Evolutionary conservation across 1,284 basidiomycete genomes (phyloP).

Genomic region (Polyporus tsugae): DNA sequence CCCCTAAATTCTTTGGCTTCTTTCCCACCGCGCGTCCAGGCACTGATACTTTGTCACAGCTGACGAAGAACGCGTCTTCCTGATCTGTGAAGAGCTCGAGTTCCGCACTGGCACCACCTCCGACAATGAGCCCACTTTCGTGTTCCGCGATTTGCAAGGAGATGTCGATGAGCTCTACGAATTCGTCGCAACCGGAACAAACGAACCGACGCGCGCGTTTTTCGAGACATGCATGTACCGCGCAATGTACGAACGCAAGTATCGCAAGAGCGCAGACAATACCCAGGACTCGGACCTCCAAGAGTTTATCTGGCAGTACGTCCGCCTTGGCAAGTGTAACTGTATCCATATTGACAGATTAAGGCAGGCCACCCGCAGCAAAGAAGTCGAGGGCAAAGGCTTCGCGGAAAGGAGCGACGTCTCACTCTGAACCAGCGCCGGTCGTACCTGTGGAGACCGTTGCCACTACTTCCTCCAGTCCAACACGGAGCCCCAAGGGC

Average conservation of each 20-base stretch:
- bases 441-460: slow-evolving; percentile 20
- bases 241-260: slow-evolving; percentile 95
- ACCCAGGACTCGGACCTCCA: slow-evolving; percentile 75
- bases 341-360: slow-evolving; percentile 5
- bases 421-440: slow-evolving; percentile 32
- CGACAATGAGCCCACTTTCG: slow-evolving; percentile 84
- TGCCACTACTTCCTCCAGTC: slow-evolving; percentile 31
- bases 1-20: neutral
- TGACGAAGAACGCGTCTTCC: slow-evolving; percentile 91
- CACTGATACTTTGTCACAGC: slow-evolving; percentile 52
- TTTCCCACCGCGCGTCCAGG: neutral
- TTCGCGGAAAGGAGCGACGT: slow-evolving; percentile 35
- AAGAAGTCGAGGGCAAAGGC: slow-evolving; percentile 40
- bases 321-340: slow-evolving; percentile 27
- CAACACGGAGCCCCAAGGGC: slow-evolving; percentile 32
- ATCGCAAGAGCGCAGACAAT: slow-evolving; percentile 74
- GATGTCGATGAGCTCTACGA: slow-evolving; percentile 85
- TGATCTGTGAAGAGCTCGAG: slow-evolving; percentile 89
- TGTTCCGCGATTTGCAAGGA: slow-evolving; percentile 91
- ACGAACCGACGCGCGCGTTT: slow-evolving; percentile 84
- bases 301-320: slow-evolving; percentile 82
- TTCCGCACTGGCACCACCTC: slow-evolving; percentile 77
- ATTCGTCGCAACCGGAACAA: slow-evolving; percentile 82
- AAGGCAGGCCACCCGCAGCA: slow-evolving; percentile 47
- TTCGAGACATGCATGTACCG: slow-evolving; percentile 95